Evolutionary conservation across 2,329 filamentous ascomycete genomes (phyloP).

Genomic region (Verticillium zaregamsianum): DNA sequence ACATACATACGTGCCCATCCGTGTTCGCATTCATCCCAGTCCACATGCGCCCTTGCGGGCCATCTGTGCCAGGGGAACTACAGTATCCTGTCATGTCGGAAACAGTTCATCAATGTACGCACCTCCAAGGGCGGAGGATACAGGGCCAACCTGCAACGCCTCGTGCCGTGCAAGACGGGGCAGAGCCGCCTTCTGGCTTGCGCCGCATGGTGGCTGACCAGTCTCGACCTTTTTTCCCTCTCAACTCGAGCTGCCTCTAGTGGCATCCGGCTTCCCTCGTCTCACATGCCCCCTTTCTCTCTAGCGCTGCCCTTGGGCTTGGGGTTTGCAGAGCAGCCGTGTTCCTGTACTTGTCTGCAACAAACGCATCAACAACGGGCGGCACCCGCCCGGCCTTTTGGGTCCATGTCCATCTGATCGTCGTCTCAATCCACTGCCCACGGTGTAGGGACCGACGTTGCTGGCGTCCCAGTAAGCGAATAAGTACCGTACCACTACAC

Average conservation of each 20-base stretch:
- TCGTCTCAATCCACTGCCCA: neutral
- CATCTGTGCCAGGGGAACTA: neutral
- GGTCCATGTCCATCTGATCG: neutral
- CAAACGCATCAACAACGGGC: neutral
- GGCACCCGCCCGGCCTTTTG: neutral
- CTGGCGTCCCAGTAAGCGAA: neutral
- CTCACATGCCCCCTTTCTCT: constrained; percentile 3
- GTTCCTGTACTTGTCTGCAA: neutral
- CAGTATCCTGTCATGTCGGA: too few species aligned
- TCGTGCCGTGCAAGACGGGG: too few species aligned
- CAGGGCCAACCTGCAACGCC: too few species aligned
- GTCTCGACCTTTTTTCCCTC: neutral
- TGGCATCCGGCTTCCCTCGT: neutral
- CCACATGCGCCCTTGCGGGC: neutral
- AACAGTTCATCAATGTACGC: too few species aligned
- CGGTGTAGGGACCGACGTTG: neutral
- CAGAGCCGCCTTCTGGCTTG: neutral
- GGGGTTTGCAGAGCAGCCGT: neutral
- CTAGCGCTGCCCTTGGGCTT: neutral
- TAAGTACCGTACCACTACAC: neutral
- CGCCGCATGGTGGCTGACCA: too few species aligned
- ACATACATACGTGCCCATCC: neutral
- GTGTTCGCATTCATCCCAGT: neutral
- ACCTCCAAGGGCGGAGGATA: too few species aligned
- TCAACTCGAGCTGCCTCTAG: neutral